Base-by-base conservation (phyloP, 2,329 filamentous ascomycete genomes). In the Zymoseptoria ardabiliae region DNA sequence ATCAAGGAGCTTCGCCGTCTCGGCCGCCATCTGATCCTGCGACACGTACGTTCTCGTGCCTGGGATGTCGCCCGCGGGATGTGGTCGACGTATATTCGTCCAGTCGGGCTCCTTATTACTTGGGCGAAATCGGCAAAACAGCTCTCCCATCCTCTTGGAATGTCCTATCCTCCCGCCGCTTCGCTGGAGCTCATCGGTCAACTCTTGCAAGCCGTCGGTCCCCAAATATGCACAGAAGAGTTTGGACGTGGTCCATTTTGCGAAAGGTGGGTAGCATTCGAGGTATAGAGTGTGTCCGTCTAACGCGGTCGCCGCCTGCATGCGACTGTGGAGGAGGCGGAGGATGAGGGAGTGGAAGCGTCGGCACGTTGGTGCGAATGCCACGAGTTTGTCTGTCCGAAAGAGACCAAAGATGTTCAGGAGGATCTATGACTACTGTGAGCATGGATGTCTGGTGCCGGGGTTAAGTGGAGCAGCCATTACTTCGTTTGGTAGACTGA, bases 201-300 rank as follows among this genome's bases (percentile, higher is more conserved):
- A 53, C 21, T 75, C 71, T 56, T 78, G 76, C n/a, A 90, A 74
- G 2, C 81, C 81, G 64, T 85, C 78, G 1, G 86, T 90, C 28
- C 82, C 84, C 10, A 86, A 76, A 63, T 87, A 87, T 51, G 84
- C 78, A 73, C 89, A 92, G 69, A 82, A 81, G 11, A 91, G 79
- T 57, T 85, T 85, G 0, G 89, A 87, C 20, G 88, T 86, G 4
- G 82, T 85, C 54, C 88, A 78, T 72, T 86, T 87, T 22, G 82
- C 85, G 63, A 80, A 84, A 0, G 89, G 90, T 63, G 88, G 89
- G 69, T 88, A 92, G 71, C 88, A 90, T 75, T 93, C 89, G 50
- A 95, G 82, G 45, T 92, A 83, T 48, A 94, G 75, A 57, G 85
- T 82, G 68, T 90, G 83, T 45, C 84, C 81, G 45, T 81, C 75